A percentile compares a stretch with the other conserved stretches of the same genome.
Evolutionary conservation across 1,284 basidiomycete species (phyloP).

Genomic region (Golubevia pallescens): DNA sequence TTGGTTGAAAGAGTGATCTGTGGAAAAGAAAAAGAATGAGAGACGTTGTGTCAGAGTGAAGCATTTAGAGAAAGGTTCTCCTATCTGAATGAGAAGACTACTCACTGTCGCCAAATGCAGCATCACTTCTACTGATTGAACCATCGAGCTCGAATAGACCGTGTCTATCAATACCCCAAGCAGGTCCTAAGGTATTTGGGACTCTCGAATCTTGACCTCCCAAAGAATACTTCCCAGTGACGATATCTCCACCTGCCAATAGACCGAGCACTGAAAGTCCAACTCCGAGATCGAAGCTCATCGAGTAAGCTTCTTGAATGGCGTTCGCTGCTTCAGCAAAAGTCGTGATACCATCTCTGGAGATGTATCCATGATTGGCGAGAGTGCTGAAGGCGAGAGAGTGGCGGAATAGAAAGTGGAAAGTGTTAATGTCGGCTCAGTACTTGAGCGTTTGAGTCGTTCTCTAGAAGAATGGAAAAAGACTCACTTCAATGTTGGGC

Average conservation of each 20-base stretch:
- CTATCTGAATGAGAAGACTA: background rate
- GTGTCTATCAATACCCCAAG: slow-evolving; percentile 14
- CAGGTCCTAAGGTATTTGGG: slow-evolving; percentile 3
- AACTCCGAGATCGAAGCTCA: slow-evolving; percentile 18
- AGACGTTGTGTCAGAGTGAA: background rate
- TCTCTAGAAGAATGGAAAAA: background rate
- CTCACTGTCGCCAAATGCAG: slow-evolving; percentile 16
- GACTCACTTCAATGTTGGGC: slow-evolving; percentile 11
- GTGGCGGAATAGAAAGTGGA: background rate
- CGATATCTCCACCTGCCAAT: slow-evolving; percentile 15
- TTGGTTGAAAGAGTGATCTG: slow-evolving; percentile 13
- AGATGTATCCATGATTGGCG: slow-evolving; percentile 20
- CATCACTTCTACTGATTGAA: slow-evolving; percentile 15
- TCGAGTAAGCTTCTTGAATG: slow-evolving; percentile 21
- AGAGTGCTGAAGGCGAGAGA: slow-evolving; percentile 14
- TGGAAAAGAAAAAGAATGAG: background rate
- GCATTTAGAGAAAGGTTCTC: background rate
- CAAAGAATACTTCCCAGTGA: slow-evolving; percentile 14
- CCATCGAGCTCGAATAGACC: slow-evolving; percentile 20
- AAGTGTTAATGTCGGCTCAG: background rate
- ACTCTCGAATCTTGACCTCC: slow-evolving; percentile 15
- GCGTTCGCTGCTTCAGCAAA: slow-evolving; percentile 18
- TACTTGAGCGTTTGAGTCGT: background rate
- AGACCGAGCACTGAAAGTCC: slow-evolving; percentile 18
- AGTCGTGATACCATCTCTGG: slow-evolving; percentile 13